A percentile compares a stretch with the other conserved stretches of the same genome.
These are phyloP conservation scores for Blastocystis sp. DNA, from an alignment of 352 stramenopile genomes.

Conservation along the genomic window DNA sequence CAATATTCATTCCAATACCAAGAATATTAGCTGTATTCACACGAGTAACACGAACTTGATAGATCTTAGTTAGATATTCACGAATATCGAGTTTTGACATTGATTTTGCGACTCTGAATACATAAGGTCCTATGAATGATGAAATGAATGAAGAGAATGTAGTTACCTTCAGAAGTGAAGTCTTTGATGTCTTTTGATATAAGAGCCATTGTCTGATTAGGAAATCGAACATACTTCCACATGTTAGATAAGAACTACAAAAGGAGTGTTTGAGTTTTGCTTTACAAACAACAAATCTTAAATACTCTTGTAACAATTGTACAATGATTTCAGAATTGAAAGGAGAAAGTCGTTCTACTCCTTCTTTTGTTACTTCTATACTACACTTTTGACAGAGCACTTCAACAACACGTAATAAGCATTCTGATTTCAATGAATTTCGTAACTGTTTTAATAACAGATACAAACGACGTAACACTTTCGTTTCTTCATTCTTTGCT, in stretches of 20 bases:
- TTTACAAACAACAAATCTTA: not conserved
- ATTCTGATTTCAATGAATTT: not conserved
- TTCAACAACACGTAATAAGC: not conserved
- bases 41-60: not conserved
- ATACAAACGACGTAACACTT: not conserved
- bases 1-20: not conserved
- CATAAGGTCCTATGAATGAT: not conserved
- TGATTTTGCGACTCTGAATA: not conserved
- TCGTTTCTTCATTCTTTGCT: not conserved
- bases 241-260: not conserved
- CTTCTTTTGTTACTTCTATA: not conserved
- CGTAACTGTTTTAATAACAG: not conserved
- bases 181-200: not conserved
- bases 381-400: not conserved
- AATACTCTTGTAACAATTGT: not conserved
- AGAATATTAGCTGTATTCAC: not conserved
- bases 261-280: too few species aligned
- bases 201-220: not conserved
- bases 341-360: not conserved
- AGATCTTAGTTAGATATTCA: constrained; percentile 2
- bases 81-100: not conserved
- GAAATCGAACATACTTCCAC: constrained; percentile 30
- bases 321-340: not conserved
- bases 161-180: not conserved
- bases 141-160: too few species aligned